Conservation (phyloP, 1,284 basidiomycete genomes). For the Stereum hirsutum region DNA sequence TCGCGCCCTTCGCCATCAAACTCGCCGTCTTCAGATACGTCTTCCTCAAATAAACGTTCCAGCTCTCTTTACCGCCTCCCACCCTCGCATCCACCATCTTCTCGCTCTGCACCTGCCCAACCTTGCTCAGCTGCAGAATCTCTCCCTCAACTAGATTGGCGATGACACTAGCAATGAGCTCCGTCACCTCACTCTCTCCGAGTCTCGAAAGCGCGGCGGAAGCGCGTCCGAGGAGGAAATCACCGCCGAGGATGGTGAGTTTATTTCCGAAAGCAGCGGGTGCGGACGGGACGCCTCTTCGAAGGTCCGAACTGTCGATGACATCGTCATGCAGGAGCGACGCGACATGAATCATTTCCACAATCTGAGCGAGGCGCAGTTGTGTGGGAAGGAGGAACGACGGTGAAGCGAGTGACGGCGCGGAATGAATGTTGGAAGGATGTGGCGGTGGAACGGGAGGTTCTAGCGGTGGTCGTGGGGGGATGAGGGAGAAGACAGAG, state of each 20-base stretch:
- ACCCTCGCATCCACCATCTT: conserved; percentile 18
- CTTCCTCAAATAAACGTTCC: conserved; percentile 87
- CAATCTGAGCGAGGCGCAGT: conserved; percentile 88
- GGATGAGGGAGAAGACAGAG: conserved; percentile 32
- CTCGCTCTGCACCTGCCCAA: conserved; percentile 24
- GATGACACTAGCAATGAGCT: conserved; percentile 88
- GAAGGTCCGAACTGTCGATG: conserved; percentile 78
- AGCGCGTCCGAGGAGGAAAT: conserved; percentile 91
- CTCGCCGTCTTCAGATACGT: conserved; percentile 97
- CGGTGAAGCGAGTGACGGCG: conserved; percentile 24
- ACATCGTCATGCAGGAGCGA: conserved; percentile 95
- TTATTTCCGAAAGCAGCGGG: conserved; percentile 95
- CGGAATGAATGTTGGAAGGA: conserved; percentile 1
- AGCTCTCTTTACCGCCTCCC: conserved; percentile 46
- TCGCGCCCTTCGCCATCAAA: conserved; percentile 89
- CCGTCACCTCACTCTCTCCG: conserved; percentile 83
- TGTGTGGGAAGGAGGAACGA: conserved; percentile 71
- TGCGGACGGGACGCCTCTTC: conserved; percentile 77
- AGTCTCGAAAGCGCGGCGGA: conserved; percentile 84
- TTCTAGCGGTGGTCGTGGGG: conserved; percentile 28
- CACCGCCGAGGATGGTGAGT: conserved; percentile 87
- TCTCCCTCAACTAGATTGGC: conserved; percentile 97
- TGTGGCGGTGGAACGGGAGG: conserved; percentile 26
- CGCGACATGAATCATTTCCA: conserved; percentile 98
- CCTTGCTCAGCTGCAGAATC: conserved; percentile 76